Conservation (phyloP, 2,329 filamentous ascomycete species). For the Thielaviopsis musarum region DNA sequence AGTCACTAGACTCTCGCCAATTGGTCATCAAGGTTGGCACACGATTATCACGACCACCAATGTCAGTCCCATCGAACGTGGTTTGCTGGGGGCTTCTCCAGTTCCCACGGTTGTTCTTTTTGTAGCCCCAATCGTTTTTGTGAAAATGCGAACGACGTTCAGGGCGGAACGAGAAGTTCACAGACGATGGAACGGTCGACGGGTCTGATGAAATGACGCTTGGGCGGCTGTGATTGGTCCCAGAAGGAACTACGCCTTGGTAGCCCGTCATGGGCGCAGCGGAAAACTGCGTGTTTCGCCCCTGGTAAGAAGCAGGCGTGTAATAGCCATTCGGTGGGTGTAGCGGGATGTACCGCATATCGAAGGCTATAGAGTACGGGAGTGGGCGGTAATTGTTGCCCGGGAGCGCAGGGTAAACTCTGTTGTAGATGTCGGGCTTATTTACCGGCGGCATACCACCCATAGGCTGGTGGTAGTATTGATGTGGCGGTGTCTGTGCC, state of each 20-base stretch:
- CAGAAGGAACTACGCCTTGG: background rate
- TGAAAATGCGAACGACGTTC: background rate
- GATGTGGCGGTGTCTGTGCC: conserved; percentile 45
- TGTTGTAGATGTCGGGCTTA: background rate
- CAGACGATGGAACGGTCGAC: background rate
- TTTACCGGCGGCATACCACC: conserved; percentile 13
- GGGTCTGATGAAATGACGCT: background rate
- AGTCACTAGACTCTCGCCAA: background rate
- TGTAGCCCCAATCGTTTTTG: background rate
- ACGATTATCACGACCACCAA: background rate
- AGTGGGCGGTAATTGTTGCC: background rate
- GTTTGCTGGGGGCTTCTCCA: background rate
- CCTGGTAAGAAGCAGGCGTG: background rate
- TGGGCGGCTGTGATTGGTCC: background rate
- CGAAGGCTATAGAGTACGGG: background rate
- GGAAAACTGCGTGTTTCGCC: background rate
- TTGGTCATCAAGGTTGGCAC: background rate
- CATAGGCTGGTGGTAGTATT: conserved; percentile 29
- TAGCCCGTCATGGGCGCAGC: background rate
- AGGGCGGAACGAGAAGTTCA: background rate
- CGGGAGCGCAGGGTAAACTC: background rate
- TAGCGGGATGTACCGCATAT: background rate
- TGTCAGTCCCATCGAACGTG: background rate
- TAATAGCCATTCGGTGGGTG: background rate
- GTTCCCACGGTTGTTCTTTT: background rate